Conservation (phyloP, 768 basidiomycete species). For the Neoboletus subvelutipes region DNA sequence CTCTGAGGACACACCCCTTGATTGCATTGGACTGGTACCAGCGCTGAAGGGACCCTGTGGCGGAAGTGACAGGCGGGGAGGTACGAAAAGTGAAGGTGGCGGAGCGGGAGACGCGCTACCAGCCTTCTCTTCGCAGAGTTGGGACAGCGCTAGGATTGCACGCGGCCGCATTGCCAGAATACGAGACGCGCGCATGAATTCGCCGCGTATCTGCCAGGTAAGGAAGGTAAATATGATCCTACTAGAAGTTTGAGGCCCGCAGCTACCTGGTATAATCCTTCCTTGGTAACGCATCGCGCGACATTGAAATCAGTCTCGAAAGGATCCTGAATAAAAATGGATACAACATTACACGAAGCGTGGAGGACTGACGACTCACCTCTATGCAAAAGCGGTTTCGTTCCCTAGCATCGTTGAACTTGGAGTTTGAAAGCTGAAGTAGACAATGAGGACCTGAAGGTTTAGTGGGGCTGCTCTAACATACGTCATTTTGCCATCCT, state of each 20-base stretch:
- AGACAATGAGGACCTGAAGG: slow-evolving; percentile 8
- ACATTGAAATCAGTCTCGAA: slow-evolving; percentile 98
- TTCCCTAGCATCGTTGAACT: slow-evolving; percentile 75
- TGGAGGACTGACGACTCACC: slow-evolving; percentile 41
- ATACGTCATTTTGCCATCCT: slow-evolving; percentile 92
- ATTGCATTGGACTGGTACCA: slow-evolving; percentile 57
- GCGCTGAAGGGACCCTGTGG: slow-evolving; percentile 73
- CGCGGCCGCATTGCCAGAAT: slow-evolving; percentile 79
- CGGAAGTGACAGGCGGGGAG: slow-evolving; percentile 49
- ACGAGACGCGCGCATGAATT: slow-evolving; percentile 94
- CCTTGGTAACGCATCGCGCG: slow-evolving; percentile 92
- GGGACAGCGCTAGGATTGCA: slow-evolving; percentile 77
- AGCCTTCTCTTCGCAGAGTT: slow-evolving; percentile 89
- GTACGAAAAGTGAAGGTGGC: slow-evolving; percentile 40
- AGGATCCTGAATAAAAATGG: slow-evolving; percentile 64
- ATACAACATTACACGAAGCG: background rate
- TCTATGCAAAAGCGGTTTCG: slow-evolving; percentile 96
- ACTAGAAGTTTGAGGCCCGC: background rate
- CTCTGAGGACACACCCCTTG: slow-evolving; percentile 44
- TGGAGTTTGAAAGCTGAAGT: slow-evolving; percentile 46
- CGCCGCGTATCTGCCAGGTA: slow-evolving; percentile 82
- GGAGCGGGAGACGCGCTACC: slow-evolving; percentile 43
- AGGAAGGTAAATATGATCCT: background rate
- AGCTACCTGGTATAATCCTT: slow-evolving; percentile 87
- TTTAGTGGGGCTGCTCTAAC: slow-evolving; percentile 24